phyloP scores from a whole-genome alignment of 192 early-diverging fungal genomes.

The Coemansia sp. region DNA sequence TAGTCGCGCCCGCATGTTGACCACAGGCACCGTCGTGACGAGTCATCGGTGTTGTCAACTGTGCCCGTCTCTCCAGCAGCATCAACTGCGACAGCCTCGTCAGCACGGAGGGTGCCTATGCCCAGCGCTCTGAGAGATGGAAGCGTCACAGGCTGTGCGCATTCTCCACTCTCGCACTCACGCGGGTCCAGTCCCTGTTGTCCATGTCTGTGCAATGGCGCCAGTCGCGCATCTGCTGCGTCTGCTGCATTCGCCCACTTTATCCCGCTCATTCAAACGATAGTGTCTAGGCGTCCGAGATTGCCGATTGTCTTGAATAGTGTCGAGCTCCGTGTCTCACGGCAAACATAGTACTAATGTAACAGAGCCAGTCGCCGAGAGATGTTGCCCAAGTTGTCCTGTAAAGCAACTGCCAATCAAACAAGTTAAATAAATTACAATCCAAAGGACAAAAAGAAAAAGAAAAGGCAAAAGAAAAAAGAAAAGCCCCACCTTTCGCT shows the following conservation, averaged over 20 bases:
- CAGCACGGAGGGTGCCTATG: conserved; percentile 6
- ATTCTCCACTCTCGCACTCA: conserved; percentile 34
- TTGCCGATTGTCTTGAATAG: not conserved
- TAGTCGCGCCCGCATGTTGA: conserved; percentile 53
- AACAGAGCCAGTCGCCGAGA: not conserved
- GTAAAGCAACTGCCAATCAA: not conserved
- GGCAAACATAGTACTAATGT: not conserved
- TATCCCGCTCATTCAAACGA: not conserved
- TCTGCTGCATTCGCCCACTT: not conserved
- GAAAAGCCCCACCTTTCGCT: not conserved
- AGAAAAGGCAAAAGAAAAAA: not conserved
- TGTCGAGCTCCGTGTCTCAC: not conserved
- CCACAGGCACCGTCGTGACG: conserved; percentile 65
- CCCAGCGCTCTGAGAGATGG: conserved; percentile 47
- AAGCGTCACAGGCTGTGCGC: conserved; percentile 29
- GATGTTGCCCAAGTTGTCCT: not conserved
- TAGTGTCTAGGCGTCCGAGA: not conserved
- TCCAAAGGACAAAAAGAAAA: not conserved
- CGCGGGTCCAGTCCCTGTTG: conserved; percentile 14
- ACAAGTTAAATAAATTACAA: not conserved
- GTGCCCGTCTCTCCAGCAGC: not conserved
- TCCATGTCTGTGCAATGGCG: conserved; percentile 38
- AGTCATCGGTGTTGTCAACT: not conserved
- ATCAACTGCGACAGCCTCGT: no score
- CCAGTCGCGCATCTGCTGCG: conserved; percentile 9